Conservation (phyloP, 352 stramenopile species). For the Phytophthora litchii region DNA sequence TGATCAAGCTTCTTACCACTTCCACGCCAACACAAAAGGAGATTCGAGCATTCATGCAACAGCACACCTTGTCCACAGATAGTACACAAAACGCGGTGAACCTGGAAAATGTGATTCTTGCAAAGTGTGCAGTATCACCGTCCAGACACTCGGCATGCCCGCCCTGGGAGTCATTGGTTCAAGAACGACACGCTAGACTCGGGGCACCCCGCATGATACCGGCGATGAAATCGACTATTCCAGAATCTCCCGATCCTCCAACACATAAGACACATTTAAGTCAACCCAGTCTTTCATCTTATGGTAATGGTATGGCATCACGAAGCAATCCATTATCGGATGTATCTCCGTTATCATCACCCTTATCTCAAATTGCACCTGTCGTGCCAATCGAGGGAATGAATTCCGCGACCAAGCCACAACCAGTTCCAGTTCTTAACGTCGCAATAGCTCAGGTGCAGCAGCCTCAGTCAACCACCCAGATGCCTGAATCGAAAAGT, state of each 20-base stretch:
- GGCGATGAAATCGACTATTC: not conserved
- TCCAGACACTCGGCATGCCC: conserved; percentile 74
- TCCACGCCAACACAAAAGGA: conserved; percentile 82
- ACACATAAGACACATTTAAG: conserved; percentile 4
- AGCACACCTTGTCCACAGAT: conserved; percentile 55
- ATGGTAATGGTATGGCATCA: not conserved
- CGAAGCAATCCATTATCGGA: conserved; percentile 14
- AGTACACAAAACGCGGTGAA: conserved; percentile 57
- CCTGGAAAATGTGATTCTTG: conserved; percentile 77
- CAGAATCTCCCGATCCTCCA: conserved; percentile 3
- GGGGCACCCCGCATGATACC: conserved; percentile 17
- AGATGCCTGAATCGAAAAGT: conserved; percentile 15
- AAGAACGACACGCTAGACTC: conserved; percentile 67
- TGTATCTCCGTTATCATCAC: conserved; percentile 15
- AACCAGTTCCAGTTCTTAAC: conserved; percentile 6
- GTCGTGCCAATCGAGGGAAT: conserved; percentile 26
- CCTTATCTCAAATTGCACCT: conserved; percentile 14
- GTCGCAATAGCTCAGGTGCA: not conserved
- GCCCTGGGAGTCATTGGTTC: conserved; percentile 76
- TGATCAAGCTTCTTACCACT: conserved; percentile 79
- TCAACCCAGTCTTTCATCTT: conserved; percentile 17
- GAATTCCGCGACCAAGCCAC: conserved; percentile 15
- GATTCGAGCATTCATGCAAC: conserved; percentile 63
- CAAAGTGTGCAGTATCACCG: conserved; percentile 70
- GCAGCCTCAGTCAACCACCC: not conserved